A percentile compares a stretch with the other conserved stretches of the same genome.
These are phyloP conservation scores for Fusarium buharicum DNA, from an alignment of 2,329 filamentous ascomycete genomes.

Conservation along the genomic window DNA sequence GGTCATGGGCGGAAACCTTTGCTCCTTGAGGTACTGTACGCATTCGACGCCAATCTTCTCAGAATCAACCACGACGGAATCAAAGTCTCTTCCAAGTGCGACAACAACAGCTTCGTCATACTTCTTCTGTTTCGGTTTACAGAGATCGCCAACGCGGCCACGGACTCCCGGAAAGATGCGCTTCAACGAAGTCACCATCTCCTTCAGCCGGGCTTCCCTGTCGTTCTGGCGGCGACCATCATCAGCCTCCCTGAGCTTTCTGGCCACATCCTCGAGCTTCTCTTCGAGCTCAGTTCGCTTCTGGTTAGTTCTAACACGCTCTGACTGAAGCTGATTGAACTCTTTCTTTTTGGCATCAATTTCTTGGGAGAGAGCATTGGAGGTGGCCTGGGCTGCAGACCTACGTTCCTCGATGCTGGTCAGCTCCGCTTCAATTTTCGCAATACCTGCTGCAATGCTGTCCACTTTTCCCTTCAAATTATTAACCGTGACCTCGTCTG, in stretches of 20 bases:
- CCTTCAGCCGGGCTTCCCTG: conserved; percentile 80
- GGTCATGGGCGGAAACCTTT: conserved; percentile 85
- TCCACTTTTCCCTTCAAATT: conserved; percentile 91
- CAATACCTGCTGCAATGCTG: conserved; percentile 75
- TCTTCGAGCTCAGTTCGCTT: conserved; percentile 90
- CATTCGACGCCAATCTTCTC: conserved; percentile 95
- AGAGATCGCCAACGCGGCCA: conserved; percentile 89
- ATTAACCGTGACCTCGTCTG: conserved; percentile 89
- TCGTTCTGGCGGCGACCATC: conserved; percentile 87
- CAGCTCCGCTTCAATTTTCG: conserved; percentile 79
- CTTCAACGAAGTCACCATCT: conserved; percentile 86
- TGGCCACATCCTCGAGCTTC: conserved; percentile 83
- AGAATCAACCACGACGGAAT: conserved; percentile 93
- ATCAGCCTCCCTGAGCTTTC: conserved; percentile 85
- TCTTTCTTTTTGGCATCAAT: conserved; percentile 91
- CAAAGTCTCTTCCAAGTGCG: conserved; percentile 90
- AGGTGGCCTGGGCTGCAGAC: conserved; percentile 67
- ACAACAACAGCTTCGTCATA: conserved; percentile 93
- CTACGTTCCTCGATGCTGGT: conserved; percentile 75
- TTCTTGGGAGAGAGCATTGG: conserved; percentile 77
- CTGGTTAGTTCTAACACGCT: conserved; percentile 82
- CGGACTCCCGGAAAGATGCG: conserved; percentile 92
- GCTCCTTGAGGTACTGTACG: conserved; percentile 92
- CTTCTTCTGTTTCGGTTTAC: conserved; percentile 97
- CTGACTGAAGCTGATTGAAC: conserved; percentile 85